These are phyloP conservation scores for Carex littledalei DNA, from an alignment of 176 grass and related monocot species.

Conservation along the genomic window DNA sequence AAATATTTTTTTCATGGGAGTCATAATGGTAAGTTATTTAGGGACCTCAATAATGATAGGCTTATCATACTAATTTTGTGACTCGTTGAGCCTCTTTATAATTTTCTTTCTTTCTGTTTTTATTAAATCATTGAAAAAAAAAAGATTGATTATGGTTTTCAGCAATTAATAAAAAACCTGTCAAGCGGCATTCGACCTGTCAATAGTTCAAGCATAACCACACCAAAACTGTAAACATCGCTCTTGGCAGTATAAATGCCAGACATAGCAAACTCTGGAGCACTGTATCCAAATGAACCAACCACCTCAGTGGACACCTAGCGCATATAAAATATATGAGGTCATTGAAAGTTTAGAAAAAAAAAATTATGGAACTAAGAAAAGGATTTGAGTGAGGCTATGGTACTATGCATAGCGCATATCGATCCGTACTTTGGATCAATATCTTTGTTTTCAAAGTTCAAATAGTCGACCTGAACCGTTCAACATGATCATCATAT, in stretches of 20 bases:
- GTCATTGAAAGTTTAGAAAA: slow-evolving; percentile 8
- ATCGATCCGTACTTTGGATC: too few relatives aligned
- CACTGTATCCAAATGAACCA: slow-evolving; percentile 97
- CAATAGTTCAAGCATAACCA: slow-evolving; percentile 97
- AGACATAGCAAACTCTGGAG: slow-evolving; percentile 97
- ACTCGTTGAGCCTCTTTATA: neutral
- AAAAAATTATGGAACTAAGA: slow-evolving; percentile 11
- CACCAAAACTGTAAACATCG: slow-evolving; percentile 98
- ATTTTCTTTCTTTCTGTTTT: neutral
- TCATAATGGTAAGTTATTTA: neutral
- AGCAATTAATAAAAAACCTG: slow-evolving; percentile 38
- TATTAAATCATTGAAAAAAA: neutral
- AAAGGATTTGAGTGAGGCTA: neutral
- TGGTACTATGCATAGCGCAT: too few relatives aligned
- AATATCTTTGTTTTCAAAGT: too few relatives aligned
- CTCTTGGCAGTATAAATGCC: slow-evolving; percentile 95
- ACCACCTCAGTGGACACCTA: slow-evolving; percentile 81
- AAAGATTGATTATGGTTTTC: neutral
- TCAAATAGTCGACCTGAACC: too few relatives aligned
- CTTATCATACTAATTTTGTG: neutral
- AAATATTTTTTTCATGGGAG: neutral
- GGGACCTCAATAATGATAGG: neutral
- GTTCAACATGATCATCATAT: too few relatives aligned
- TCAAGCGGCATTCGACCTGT: slow-evolving; percentile 90
- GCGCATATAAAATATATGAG: slow-evolving; percentile 9